Conservation (phyloP, 805 yeast genomes). For the Pichia phayaonensis region DNA sequence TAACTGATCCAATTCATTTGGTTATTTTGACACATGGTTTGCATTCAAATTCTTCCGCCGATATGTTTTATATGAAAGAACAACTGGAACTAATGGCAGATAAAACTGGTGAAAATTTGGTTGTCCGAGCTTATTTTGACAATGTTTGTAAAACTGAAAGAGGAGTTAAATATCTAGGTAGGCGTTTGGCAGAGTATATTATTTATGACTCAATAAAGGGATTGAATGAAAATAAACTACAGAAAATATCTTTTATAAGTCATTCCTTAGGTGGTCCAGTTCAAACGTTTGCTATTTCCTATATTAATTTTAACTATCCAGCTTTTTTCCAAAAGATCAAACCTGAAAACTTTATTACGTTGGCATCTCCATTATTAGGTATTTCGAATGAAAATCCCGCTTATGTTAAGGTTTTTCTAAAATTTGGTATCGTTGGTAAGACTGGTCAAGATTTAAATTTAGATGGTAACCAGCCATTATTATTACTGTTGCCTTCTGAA, state of each 20-base stretch:
- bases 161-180: constrained; percentile 80
- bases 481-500: constrained; percentile 68
- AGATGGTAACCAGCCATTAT: constrained; percentile 48
- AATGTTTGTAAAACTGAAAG: constrained; percentile 85
- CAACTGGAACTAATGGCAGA: constrained; percentile 46
- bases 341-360: constrained; percentile 72
- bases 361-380: constrained; percentile 89
- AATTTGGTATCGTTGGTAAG: constrained; percentile 83
- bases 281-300: constrained; percentile 85
- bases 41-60: constrained; percentile 84
- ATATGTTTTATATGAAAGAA: constrained; percentile 83
- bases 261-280: constrained; percentile 93
- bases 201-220: constrained; percentile 37
- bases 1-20: constrained; percentile 59
- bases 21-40: constrained; percentile 88
- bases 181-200: constrained; percentile 68
- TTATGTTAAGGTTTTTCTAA: constrained; percentile 75
- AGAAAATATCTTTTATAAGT: constrained; percentile 75
- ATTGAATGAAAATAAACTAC: constrained; percentile 5
- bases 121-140: constrained; percentile 76
- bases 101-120: constrained; percentile 51
- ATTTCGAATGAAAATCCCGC: constrained; percentile 82
- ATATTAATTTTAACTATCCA: constrained; percentile 61
- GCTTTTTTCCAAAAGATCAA: constrained; percentile 55
- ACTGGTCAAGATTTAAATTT: constrained; percentile 90